Conservation (phyloP, 179 eudicot genomes). For the Carnegiea gigantea region DNA sequence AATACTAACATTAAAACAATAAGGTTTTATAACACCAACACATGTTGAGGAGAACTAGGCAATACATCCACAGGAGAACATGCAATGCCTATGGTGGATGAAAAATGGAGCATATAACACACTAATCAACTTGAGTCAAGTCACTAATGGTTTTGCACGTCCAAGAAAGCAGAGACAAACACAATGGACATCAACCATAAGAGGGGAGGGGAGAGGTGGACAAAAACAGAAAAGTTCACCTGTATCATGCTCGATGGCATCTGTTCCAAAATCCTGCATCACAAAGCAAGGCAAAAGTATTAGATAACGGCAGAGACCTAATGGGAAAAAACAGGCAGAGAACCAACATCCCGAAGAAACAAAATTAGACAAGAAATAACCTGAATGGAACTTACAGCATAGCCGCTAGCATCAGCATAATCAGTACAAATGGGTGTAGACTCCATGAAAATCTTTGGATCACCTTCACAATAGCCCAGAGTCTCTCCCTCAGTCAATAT, state of each 20-base stretch:
- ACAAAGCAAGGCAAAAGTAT: conserved; percentile 15
- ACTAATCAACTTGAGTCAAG: not conserved
- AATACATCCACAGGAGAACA: not conserved
- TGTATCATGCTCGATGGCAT: conserved; percentile 70
- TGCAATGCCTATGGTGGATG: not conserved
- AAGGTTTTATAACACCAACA: not conserved
- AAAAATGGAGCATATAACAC: not conserved
- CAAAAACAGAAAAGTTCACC: conserved; percentile 44
- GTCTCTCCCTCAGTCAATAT: conserved; percentile 33
- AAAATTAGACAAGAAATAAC: not conserved
- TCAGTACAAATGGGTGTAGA: conserved; percentile 33
- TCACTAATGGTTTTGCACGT: not conserved
- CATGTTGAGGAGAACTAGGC: not conserved
- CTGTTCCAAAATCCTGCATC: conserved; percentile 53
- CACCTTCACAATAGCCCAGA: conserved; percentile 28
- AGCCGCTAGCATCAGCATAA: conserved; percentile 29
- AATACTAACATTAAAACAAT: not conserved
- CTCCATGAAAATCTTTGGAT: conserved; percentile 32
- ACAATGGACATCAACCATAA: not conserved
- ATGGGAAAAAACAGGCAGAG: not conserved
- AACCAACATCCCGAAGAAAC: not conserved
- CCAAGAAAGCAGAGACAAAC: not conserved
- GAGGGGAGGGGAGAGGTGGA: not conserved
- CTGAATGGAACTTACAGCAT: conserved; percentile 49
- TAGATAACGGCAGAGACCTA: not conserved